Evolutionary conservation across 352 stramenopile genomes (phyloP).

Genomic region (Globisporangium echinulatum): DNA sequence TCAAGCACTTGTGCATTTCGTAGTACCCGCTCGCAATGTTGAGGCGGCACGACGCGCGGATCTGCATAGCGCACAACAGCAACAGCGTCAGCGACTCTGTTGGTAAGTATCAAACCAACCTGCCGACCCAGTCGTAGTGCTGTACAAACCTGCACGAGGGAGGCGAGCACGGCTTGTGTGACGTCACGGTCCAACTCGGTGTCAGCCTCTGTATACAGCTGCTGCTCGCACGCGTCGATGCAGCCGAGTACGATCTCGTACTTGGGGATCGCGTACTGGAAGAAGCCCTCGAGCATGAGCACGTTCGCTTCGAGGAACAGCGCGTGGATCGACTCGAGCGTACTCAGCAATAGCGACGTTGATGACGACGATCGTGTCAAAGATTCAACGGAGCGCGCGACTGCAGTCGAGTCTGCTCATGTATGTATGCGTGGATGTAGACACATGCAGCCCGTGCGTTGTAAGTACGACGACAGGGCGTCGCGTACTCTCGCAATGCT

Average conservation of each 20-base stretch:
- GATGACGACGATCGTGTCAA: slow-evolving; percentile 10
- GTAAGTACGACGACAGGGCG: no score
- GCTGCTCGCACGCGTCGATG: slow-evolving; percentile 11
- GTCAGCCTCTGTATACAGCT: no score
- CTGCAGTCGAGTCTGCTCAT: slow-evolving; percentile 1
- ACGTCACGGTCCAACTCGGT: no score
- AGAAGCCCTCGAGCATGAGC: slow-evolving; percentile 58
- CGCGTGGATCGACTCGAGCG: slow-evolving; percentile 29
- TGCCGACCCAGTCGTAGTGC: no score
- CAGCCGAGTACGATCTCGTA: slow-evolving; percentile 38
- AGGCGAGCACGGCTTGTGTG: no score
- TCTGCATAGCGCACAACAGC: slow-evolving; percentile 18
- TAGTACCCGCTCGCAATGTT: slow-evolving; percentile 57
- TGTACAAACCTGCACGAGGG: no score
- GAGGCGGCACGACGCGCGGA: slow-evolving; percentile 38
- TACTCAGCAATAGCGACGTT: not conserved
- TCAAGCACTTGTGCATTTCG: slow-evolving; percentile 56
- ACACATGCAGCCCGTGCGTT: no score
- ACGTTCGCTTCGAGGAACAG: slow-evolving; percentile 48
- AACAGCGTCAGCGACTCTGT: not conserved
- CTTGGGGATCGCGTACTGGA: slow-evolving; percentile 50
- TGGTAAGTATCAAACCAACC: no score
- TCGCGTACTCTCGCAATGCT: no score
- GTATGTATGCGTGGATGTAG: no score
- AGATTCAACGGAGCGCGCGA: not conserved